These are phyloP conservation scores for Torulaspora pretoriensis DNA, from an alignment of 1,139 yeast species.

Conservation along the genomic window DNA sequence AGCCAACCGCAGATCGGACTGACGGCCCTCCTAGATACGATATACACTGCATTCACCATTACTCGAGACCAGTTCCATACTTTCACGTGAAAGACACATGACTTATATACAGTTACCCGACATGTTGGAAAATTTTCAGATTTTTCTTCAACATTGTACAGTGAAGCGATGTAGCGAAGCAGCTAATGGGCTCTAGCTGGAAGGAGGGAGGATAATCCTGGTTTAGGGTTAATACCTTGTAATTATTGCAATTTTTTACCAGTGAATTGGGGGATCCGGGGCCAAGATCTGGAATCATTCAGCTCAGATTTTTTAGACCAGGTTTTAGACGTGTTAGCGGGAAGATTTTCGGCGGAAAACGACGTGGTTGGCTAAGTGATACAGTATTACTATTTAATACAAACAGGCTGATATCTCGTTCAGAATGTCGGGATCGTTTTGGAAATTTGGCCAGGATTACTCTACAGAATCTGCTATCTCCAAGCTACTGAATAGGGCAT, in stretches of 20 bases:
- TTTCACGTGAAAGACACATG: background rate
- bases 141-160: slow-evolving; percentile 7
- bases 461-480: slow-evolving; percentile 72
- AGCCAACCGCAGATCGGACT: background rate
- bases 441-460: slow-evolving; percentile 88
- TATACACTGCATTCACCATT: background rate
- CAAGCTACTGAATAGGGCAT: slow-evolving; percentile 51
- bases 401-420: no score
- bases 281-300: background rate
- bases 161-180: slow-evolving; percentile 1
- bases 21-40: background rate
- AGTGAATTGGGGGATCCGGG: background rate
- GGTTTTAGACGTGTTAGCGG: background rate
- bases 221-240: background rate
- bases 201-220: slow-evolving; percentile 1
- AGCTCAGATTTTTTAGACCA: background rate
- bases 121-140: slow-evolving; percentile 12
- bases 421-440: slow-evolving; percentile 68
- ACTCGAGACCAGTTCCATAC: no score
- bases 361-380: background rate
- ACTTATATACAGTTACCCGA: slow-evolving; percentile 6
- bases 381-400: background rate
- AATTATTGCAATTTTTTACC: background rate
- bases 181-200: slow-evolving; percentile 2
- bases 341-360: background rate